Conservation (phyloP, 139 green algal species). For the Chlamydomonas incerta region DNA sequence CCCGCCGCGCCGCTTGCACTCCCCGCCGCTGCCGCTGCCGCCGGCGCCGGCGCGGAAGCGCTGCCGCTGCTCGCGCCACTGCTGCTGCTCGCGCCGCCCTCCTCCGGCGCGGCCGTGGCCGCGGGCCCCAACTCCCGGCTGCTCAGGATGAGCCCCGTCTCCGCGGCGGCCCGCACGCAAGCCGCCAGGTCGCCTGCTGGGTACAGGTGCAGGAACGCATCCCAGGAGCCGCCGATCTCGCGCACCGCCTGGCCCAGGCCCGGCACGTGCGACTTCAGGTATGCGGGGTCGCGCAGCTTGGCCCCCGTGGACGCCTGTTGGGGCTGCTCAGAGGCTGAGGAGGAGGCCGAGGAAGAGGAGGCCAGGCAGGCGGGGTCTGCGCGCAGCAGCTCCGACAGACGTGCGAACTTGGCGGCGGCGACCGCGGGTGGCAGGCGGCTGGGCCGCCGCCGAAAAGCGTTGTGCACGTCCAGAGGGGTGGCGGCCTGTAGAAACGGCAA, state of each 20-base stretch:
- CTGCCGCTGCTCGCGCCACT: not conserved
- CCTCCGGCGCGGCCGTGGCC: not conserved
- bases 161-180: not conserved
- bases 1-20: not conserved
- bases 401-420: constrained; percentile 13
- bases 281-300: not conserved
- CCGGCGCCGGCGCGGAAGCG: not conserved
- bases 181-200: not conserved
- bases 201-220: constrained; percentile 20
- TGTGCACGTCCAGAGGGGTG: not conserved
- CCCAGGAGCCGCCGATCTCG: not conserved
- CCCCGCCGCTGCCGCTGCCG: not conserved
- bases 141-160: constrained; percentile 1
- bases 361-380: not conserved
- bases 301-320: no score
- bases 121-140: no score
- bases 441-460: not conserved
- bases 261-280: not conserved
- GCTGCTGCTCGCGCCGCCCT: not conserved
- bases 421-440: not conserved
- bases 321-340: no score
- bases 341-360: not conserved
- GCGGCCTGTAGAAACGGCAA: not conserved
- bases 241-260: not conserved
- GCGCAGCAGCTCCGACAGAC: constrained; percentile 8